Evolutionary conservation across 495 filamentous ascomycete genomes (phyloP).

Genomic region (Hyaloscypha bicolor): DNA sequence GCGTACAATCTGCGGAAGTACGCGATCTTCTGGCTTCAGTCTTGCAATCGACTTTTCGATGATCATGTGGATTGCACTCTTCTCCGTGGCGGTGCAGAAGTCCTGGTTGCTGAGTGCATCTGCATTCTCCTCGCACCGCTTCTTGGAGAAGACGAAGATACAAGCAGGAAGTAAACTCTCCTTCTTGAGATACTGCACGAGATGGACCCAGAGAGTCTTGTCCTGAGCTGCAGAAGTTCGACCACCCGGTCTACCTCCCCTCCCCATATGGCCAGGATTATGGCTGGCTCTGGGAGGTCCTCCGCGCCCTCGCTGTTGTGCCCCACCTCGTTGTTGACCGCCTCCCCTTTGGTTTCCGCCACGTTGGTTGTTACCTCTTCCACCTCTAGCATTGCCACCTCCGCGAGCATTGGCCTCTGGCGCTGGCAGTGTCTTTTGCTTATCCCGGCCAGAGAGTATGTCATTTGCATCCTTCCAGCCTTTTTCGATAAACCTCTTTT

Average conservation of each 20-base stretch:
- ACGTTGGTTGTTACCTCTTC: conserved; percentile 43
- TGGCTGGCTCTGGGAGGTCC: conserved; percentile 61
- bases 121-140: conserved; percentile 94
- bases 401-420: conserved; percentile 47
- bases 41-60: conserved; percentile 94
- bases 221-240: conserved; percentile 88
- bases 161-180: conserved; percentile 85
- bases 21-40: conserved; percentile 86
- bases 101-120: conserved; percentile 93
- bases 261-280: conserved; percentile 78
- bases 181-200: conserved; percentile 88
- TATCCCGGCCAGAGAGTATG: conserved; percentile 79
- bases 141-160: conserved; percentile 99
- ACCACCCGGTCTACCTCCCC: conserved; percentile 78
- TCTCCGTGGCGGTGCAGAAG: conserved; percentile 88
- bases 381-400: conserved; percentile 42
- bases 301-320: conserved; percentile 60
- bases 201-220: conserved; percentile 93
- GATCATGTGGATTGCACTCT: conserved; percentile 96
- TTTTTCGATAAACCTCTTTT: conserved; percentile 85
- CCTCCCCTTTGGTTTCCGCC: conserved; percentile 62
- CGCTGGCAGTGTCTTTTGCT: conserved; percentile 60
- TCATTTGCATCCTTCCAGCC: conserved; percentile 96
- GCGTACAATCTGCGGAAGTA: conserved; percentile 86
- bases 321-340: conserved; percentile 50